These are phyloP conservation scores for Trichosporon sp. DNA, from an alignment of 1,284 basidiomycete species.

Conservation along the genomic window DNA sequence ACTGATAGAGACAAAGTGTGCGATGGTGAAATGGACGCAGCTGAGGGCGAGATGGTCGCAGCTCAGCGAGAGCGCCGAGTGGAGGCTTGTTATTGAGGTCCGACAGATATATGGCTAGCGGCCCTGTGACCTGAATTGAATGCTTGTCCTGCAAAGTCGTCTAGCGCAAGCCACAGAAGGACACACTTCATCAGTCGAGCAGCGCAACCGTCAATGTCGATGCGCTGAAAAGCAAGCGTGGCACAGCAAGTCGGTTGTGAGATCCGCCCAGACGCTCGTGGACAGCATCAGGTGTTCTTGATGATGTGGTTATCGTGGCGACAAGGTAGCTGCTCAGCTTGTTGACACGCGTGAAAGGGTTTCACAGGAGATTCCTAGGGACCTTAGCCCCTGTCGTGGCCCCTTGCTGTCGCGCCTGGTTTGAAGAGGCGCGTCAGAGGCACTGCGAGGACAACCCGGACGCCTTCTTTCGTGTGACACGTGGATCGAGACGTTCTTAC, in stretches of 20 bases:
- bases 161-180: neutral
- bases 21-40: neutral
- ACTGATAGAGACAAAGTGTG: neutral
- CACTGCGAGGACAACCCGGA: too few species aligned
- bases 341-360: neutral
- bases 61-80: neutral
- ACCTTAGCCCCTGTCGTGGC: too few species aligned
- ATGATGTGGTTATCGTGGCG: neutral
- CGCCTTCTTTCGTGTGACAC: too few species aligned
- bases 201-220: neutral
- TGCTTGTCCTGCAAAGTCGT: neutral
- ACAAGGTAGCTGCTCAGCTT: neutral
- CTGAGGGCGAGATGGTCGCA: neutral
- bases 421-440: too few species aligned
- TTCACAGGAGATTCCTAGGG: neutral
- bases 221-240: neutral
- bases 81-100: neutral
- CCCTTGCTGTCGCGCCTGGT: too few species aligned
- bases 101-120: neutral
- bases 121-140: neutral
- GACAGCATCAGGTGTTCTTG: neutral
- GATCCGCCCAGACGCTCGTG: neutral
- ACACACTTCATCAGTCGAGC: neutral
- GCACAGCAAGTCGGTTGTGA: neutral
- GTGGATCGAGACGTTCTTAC: too few species aligned